Evolutionary conservation across 768 basidiomycete genomes (phyloP).

Genomic region (Crepidotus variabilis): DNA sequence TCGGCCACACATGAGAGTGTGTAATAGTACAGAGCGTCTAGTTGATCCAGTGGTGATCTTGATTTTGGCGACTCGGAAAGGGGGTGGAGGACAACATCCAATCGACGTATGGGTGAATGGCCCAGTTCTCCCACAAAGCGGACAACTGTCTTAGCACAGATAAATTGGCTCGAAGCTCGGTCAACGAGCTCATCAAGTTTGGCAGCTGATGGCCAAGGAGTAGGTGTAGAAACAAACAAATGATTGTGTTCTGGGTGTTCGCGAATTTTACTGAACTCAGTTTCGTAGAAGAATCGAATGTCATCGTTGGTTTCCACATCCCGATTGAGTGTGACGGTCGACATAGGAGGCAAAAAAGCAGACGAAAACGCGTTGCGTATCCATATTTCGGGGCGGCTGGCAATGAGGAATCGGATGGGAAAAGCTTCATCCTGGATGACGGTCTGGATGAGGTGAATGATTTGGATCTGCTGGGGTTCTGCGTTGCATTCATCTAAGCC

Average conservation of each 20-base stretch:
- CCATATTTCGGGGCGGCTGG: slow-evolving; percentile 9
- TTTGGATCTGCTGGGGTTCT: not conserved
- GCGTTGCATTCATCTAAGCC: slow-evolving; percentile 9
- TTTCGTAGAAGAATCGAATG: no score
- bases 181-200: slow-evolving; percentile 8
- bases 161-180: slow-evolving; percentile 17
- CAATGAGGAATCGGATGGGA: slow-evolving; percentile 7
- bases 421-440: not conserved
- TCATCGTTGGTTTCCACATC: slow-evolving; percentile 6
- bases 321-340: slow-evolving; percentile 5
- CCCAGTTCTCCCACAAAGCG: no score
- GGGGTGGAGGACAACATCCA: slow-evolving; percentile 6
- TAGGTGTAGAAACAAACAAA: not conserved
- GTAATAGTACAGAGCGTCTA: slow-evolving; percentile 12
- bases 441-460: not conserved
- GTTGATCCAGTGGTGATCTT: slow-evolving; percentile 11
- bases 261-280: slow-evolving; percentile 6
- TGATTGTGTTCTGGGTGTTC: not conserved
- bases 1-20: slow-evolving; percentile 1
- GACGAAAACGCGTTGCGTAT: not conserved
- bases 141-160: slow-evolving; percentile 12
- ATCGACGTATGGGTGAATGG: no score
- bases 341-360: not conserved
- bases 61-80: not conserved
- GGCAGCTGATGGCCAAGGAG: slow-evolving; percentile 8